A percentile compares a stretch with the other conserved stretches of the same genome.
Conservation (phyloP, 2,329 filamentous ascomycete genomes). For the Penicillium sp. region DNA sequence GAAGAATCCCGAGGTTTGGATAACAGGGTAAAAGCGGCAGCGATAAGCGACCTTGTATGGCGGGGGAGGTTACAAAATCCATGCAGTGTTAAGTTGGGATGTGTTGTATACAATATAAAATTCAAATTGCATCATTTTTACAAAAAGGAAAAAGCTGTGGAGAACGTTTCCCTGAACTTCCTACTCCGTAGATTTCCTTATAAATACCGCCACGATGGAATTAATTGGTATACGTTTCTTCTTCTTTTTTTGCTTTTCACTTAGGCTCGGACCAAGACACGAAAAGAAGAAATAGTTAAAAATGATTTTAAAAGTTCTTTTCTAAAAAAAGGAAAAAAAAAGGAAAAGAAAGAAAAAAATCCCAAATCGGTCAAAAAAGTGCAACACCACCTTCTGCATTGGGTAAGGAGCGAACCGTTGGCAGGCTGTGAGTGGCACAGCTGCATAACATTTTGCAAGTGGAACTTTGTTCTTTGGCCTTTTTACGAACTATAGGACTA, state of each 20-base stretch:
- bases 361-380: neutral
- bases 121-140: neutral
- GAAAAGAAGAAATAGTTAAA: neutral
- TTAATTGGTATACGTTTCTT: neutral
- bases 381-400: constrained; percentile 25
- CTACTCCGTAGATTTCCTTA: neutral
- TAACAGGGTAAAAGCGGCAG: neutral
- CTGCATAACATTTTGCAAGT: constrained; percentile 19
- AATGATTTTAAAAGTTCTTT: neutral
- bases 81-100: neutral
- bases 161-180: neutral
- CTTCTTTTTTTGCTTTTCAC: neutral
- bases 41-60: constrained; percentile 8
- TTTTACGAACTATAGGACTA: neutral
- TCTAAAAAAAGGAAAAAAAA: neutral
- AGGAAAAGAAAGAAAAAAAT: neutral
- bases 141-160: neutral
- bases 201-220: neutral
- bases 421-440: constrained; percentile 9
- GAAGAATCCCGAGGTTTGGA: constrained; percentile 2
- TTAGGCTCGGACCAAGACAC: neutral
- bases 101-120: neutral
- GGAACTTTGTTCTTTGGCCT: neutral
- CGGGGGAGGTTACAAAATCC: neutral
- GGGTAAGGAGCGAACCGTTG: constrained; percentile 13